phyloP scores from a whole-genome alignment of 2,329 filamentous ascomycete species.

The Paraphoma sp. region DNA sequence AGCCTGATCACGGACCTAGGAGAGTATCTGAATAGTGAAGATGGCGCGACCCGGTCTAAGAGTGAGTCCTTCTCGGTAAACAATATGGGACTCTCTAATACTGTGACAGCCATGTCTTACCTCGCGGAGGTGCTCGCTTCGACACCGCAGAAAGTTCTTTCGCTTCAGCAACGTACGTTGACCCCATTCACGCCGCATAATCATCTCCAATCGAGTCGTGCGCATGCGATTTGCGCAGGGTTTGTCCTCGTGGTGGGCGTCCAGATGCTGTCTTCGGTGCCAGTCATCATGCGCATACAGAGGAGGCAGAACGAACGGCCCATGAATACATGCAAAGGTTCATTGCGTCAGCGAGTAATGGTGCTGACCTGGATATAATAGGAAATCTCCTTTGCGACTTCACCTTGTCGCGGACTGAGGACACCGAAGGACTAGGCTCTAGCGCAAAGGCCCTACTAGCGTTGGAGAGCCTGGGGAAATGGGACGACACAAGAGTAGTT shows the following conservation, averaged over 20 bases:
- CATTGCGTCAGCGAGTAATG: too few relatives aligned
- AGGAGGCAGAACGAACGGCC: too few relatives aligned
- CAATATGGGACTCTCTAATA: slow-evolving; percentile 24
- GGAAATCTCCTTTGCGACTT: slow-evolving; percentile 67
- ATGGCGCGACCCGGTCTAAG: slow-evolving; percentile 65
- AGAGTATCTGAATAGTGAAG: slow-evolving; percentile 72
- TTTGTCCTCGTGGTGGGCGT: too few relatives aligned
- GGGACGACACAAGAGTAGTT: slow-evolving; percentile 63
- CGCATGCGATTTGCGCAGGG: background rate
- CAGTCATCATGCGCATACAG: too few relatives aligned
- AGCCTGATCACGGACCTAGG: slow-evolving; percentile 68
- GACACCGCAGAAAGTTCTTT: slow-evolving; percentile 62
- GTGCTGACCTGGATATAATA: slow-evolving; percentile 28
- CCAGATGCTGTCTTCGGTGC: too few relatives aligned
- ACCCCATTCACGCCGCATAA: background rate
- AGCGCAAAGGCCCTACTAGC: slow-evolving; percentile 65
- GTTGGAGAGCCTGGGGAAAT: slow-evolving; percentile 66
- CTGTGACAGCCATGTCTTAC: slow-evolving; percentile 53
- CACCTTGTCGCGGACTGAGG: slow-evolving; percentile 68
- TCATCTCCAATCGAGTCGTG: background rate
- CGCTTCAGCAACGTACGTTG: slow-evolving; percentile 62
- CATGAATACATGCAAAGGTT: too few relatives aligned
- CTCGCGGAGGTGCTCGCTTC: slow-evolving; percentile 59
- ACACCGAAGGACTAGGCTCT: slow-evolving; percentile 60
- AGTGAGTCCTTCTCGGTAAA: slow-evolving; percentile 48